These are phyloP conservation scores for Chrysanthemum lavandulifolium DNA, from an alignment of 129 eudicot genomes.

Conservation along the genomic window DNA sequence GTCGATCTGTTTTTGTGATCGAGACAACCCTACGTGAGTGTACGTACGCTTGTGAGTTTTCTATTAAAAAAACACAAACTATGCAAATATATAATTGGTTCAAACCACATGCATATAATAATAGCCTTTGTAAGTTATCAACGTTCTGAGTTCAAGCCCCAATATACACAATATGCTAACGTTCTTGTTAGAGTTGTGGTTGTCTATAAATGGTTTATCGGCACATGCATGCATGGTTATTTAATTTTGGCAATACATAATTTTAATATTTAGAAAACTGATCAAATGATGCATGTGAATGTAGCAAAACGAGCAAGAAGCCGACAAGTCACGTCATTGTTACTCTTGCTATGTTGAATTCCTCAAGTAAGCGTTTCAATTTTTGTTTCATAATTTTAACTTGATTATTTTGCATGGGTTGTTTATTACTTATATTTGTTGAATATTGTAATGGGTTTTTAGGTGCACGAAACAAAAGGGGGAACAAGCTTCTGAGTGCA, in stretches of 20 bases:
- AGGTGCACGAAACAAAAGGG: conserved; percentile 27
- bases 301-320: conserved; percentile 6
- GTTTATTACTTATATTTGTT: neutral
- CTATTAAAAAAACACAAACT: neutral
- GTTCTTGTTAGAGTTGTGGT: no score
- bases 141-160: no score
- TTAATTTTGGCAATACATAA: neutral
- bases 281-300: neutral
- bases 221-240: neutral
- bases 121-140: no score
- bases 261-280: neutral
- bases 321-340: conserved; percentile 15
- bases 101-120: no score
- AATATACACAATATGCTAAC: no score
- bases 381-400: neutral
- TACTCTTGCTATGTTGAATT: conserved; percentile 18
- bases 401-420: neutral
- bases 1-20: neutral
- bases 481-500: conserved; percentile 26
- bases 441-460: neutral
- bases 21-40: neutral
- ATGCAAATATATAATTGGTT: no score
- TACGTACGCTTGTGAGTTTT: neutral
- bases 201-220: no score
- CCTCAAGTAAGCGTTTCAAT: conserved; percentile 5